phyloP scores from a whole-genome alignment of 352 stramenopile genomes.

The Elongisporangium prolatum region DNA sequence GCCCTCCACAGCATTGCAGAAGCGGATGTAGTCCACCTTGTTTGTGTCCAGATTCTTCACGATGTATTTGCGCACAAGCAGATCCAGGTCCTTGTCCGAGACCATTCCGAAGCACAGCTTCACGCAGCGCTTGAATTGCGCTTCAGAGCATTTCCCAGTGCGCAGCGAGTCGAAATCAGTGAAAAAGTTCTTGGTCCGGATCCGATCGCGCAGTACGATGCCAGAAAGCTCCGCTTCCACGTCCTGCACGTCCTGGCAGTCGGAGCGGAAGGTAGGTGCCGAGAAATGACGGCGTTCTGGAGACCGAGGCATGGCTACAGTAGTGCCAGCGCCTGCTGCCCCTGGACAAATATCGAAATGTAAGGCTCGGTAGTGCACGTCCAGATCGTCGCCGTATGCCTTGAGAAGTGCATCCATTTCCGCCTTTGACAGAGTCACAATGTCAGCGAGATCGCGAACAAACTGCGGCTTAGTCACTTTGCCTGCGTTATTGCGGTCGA shows the following conservation, averaged over 20 bases:
- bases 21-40: constrained; percentile 78
- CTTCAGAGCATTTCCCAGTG: constrained; percentile 66
- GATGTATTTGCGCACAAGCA: constrained; percentile 61
- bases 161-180: constrained; percentile 77
- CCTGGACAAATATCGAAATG: constrained; percentile 65
- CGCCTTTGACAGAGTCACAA: constrained; percentile 39
- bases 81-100: constrained; percentile 47
- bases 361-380: constrained; percentile 74
- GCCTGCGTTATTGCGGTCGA: constrained; percentile 77
- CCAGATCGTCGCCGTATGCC: constrained; percentile 64
- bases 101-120: constrained; percentile 75
- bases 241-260: constrained; percentile 9
- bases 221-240: constrained; percentile 58
- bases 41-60: constrained; percentile 31
- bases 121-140: constrained; percentile 73
- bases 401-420: constrained; percentile 66
- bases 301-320: constrained; percentile 25
- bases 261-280: constrained; percentile 13
- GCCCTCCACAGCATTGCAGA: constrained; percentile 62
- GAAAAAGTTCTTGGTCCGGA: constrained; percentile 84
- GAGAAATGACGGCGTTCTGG: constrained; percentile 53
- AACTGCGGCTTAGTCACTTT: constrained; percentile 83
- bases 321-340: constrained; percentile 20
- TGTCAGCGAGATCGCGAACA: constrained; percentile 59
- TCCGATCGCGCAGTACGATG: constrained; percentile 60